phyloP scores from a whole-genome alignment of 345 rosid genomes.

The Orychophragmus violaceus region DNA sequence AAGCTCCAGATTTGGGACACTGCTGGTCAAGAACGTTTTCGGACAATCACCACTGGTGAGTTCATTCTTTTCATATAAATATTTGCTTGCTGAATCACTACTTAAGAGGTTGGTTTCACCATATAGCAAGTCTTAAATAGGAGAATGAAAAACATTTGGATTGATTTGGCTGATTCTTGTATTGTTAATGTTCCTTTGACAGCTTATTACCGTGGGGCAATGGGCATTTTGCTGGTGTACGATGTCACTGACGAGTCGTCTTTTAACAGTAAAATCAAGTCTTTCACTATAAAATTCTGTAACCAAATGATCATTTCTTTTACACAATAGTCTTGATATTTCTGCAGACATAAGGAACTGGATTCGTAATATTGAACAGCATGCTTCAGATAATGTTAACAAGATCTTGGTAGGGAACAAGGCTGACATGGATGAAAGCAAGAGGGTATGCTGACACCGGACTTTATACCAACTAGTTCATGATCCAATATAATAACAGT shows the following conservation, averaged over 20 bases:
- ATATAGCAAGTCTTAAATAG: neutral
- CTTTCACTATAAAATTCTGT: neutral
- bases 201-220: constrained; percentile 94
- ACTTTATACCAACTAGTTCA: neutral
- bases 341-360: constrained; percentile 93
- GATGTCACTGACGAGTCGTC: constrained; percentile 90
- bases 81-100: neutral
- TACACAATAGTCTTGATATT: neutral
- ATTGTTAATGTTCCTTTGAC: constrained; percentile 6
- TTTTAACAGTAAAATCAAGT: constrained; percentile 55
- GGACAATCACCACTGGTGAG: constrained; percentile 81
- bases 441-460: constrained; percentile 53
- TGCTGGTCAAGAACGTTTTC: constrained; percentile 92
- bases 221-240: constrained; percentile 88
- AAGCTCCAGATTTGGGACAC: constrained; percentile 97
- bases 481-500: neutral
- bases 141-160: neutral
- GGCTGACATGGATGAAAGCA: constrained; percentile 99
- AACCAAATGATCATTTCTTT: neutral
- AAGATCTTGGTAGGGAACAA: constrained; percentile 98
- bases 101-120: too few relatives aligned
- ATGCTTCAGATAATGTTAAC: constrained; percentile 98
- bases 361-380: constrained; percentile 99
- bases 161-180: neutral
- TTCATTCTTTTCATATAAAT: neutral